These are phyloP conservation scores for Cinchona pubescens DNA, from an alignment of 257 asterid genomes.

Conservation along the genomic window DNA sequence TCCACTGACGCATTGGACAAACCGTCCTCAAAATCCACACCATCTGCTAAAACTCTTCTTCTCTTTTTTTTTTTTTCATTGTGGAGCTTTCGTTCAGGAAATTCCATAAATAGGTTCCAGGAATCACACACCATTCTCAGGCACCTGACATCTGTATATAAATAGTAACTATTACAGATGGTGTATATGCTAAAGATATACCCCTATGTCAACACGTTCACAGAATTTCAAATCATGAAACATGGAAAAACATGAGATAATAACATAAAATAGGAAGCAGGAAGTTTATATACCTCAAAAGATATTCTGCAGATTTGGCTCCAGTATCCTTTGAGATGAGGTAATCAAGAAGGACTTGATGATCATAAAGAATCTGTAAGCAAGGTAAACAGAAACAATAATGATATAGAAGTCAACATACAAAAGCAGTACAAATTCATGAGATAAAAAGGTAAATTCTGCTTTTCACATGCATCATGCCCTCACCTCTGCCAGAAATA, in stretches of 20 bases:
- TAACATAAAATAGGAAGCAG: conserved; percentile 1
- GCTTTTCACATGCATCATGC: background rate
- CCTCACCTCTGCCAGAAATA: conserved; percentile 80
- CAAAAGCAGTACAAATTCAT: no score
- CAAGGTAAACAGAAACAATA: conserved; percentile 8
- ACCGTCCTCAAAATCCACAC: conserved; percentile 22
- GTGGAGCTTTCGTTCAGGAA: conserved; percentile 52
- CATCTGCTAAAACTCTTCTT: conserved; percentile 31
- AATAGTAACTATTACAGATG: no score
- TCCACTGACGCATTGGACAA: conserved; percentile 16
- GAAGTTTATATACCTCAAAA: conserved; percentile 54
- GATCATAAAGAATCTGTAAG: conserved; percentile 80
- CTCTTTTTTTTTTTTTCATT: conserved; percentile 46
- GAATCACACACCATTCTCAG: conserved; percentile 62
- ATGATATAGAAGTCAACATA: no score
- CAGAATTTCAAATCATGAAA: background rate
- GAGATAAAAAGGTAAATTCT: no score
- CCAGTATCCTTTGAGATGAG: conserved; percentile 91
- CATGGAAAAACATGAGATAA: conserved; percentile 5
- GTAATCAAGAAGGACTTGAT: conserved; percentile 92
- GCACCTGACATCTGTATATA: conserved; percentile 47
- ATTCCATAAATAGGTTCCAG: conserved; percentile 63
- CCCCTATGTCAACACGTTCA: background rate
- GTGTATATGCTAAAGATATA: background rate
- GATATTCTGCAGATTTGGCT: conserved; percentile 77